A percentile compares a stretch with the other conserved stretches of the same genome.
Conservation (phyloP, 768 basidiomycete species). For the Guyanaporus albipodus region DNA sequence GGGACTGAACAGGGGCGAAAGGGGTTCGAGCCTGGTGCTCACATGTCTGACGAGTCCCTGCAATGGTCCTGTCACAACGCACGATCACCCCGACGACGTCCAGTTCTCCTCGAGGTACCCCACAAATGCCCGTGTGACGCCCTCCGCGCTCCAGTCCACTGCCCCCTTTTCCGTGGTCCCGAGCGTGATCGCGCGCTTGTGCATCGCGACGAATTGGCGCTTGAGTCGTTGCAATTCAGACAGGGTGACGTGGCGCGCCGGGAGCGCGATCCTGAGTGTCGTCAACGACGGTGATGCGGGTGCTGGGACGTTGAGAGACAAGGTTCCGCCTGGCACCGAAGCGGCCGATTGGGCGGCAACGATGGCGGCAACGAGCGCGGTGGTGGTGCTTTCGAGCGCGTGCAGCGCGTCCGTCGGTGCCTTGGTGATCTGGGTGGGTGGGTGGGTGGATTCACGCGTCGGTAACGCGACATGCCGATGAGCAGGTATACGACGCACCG, state of each 20-base stretch:
- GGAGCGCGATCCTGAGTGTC: conserved; percentile 51
- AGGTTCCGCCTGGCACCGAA: conserved; percentile 39
- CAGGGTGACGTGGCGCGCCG: conserved; percentile 69
- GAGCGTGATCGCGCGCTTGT: conserved; percentile 84
- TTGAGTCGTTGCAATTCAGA: conserved; percentile 87
- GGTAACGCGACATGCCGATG: background rate
- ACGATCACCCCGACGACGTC: conserved; percentile 18
- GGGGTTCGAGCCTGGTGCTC: no score
- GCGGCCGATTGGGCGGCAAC: conserved; percentile 54
- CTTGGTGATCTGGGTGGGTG: conserved; percentile 75
- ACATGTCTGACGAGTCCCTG: no score
- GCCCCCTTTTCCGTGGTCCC: conserved; percentile 73
- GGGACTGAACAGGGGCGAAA: no score
- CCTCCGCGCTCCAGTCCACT: conserved; percentile 75
- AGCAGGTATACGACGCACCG: conserved; percentile 40
- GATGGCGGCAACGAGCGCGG: conserved; percentile 66
- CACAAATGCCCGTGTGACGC: conserved; percentile 66
- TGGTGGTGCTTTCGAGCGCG: conserved; percentile 75
- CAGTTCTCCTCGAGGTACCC: conserved; percentile 70
- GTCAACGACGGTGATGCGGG: conserved; percentile 31
- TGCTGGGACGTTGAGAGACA: conserved; percentile 31
- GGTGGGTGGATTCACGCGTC: no score
- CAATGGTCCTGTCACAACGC: no score
- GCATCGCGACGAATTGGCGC: conserved; percentile 85
- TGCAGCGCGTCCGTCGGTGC: conserved; percentile 88